phyloP scores from a whole-genome alignment of 306 rosid genomes.

The Amphicarpaea edgeworthii region DNA sequence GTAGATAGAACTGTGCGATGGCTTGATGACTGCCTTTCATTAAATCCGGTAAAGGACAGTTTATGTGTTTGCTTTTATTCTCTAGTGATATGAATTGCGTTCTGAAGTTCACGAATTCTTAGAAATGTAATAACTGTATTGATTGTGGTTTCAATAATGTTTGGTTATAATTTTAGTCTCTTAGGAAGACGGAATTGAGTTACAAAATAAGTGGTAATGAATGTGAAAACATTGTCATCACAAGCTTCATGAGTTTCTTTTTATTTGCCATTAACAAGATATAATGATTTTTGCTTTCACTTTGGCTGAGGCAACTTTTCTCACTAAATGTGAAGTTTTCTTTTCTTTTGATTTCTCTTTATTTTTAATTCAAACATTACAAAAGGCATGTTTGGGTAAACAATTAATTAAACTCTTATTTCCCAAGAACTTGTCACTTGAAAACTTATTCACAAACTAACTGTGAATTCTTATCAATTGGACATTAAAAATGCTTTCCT shows the following conservation, averaged over 20 bases:
- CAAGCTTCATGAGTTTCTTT: constrained; percentile 5
- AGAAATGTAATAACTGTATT: neutral
- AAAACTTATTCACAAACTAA: neutral
- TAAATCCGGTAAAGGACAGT: constrained; percentile 59
- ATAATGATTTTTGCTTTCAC: constrained; percentile 14
- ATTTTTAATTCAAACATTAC: neutral
- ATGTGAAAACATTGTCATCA: constrained; percentile 5
- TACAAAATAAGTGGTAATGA: constrained; percentile 8
- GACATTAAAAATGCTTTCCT: neutral
- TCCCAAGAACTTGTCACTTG: neutral
- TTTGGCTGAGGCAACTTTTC: constrained; percentile 14
- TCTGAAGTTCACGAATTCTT: constrained; percentile 18
- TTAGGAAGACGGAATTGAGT: constrained; percentile 2
- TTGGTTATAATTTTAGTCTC: constrained; percentile 1
- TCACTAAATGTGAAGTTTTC: neutral
- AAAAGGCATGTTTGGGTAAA: neutral
- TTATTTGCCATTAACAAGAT: constrained; percentile 15
- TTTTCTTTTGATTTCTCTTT: neutral
- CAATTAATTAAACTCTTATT: neutral
- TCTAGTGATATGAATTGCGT: constrained; percentile 13
- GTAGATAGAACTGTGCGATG: constrained; percentile 92
- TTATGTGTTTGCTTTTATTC: constrained; percentile 29
- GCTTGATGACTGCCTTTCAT: constrained; percentile 88
- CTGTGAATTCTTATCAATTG: neutral
- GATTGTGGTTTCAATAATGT: neutral